Percentiles rank a stretch among this genome's conserved stretches.
phyloP scores from a whole-genome alignment of 2,329 filamentous ascomycete species.

The Paecilomyces sp. region DNA sequence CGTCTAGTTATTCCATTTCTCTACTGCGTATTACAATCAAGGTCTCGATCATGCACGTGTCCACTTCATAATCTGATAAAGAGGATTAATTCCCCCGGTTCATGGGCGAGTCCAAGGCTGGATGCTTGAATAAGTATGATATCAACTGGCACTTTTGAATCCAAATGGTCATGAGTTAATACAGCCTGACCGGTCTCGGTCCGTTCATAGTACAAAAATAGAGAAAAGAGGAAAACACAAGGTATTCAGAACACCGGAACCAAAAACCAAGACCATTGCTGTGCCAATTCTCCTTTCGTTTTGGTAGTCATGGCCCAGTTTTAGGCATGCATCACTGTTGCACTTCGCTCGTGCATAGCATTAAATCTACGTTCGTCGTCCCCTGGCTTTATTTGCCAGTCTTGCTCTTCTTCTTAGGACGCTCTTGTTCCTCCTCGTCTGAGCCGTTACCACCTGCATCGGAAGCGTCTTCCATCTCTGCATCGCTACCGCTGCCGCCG shows the following conservation, averaged over 20 bases:
- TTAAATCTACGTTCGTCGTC: not conserved
- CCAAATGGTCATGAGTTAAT: not conserved
- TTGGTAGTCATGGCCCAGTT: not conserved
- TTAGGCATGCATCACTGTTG: not conserved
- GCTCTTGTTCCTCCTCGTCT: constrained; percentile 16
- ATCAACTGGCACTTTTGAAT: not conserved
- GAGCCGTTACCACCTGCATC: not conserved
- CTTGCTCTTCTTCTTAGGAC: not conserved
- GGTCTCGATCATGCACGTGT: not conserved
- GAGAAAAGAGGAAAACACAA: not conserved
- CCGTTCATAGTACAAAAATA: not conserved
- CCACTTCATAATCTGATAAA: not conserved
- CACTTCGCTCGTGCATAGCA: not conserved
- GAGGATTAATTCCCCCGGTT: not conserved
- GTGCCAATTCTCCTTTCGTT: not conserved
- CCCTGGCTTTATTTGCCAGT: not conserved
- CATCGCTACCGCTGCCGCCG: constrained; percentile 61
- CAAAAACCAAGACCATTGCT: not conserved
- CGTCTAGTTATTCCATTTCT: not conserved
- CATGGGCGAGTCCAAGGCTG: not conserved
- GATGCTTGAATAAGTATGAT: not conserved
- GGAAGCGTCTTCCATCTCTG: constrained; percentile 23
- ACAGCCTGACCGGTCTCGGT: not conserved
- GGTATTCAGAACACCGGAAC: not conserved
- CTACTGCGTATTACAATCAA: not conserved